Evolutionary conservation across 305 asterid species (phyloP).

Genomic region (Lippia alba): DNA sequence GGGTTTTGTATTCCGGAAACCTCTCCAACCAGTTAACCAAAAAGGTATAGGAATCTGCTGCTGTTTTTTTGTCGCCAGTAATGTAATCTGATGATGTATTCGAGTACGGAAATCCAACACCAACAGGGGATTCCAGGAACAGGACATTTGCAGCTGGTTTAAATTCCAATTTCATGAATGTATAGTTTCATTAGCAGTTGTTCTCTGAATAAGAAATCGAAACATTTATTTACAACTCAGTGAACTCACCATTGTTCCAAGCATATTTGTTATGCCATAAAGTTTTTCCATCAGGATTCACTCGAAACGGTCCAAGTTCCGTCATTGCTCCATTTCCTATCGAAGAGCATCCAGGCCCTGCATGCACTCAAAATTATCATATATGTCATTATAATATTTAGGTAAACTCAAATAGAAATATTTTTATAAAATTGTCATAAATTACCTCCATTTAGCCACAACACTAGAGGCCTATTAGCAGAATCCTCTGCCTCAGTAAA

Average conservation of each 20-base stretch:
- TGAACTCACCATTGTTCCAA: conserved; percentile 43
- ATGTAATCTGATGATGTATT: conserved; percentile 42
- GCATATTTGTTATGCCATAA: conserved; percentile 39
- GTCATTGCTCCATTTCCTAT: conserved; percentile 47
- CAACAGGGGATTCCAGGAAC: conserved; percentile 62
- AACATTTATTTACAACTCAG: neutral
- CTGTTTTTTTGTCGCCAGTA: conserved; percentile 48
- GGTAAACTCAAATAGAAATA: neutral
- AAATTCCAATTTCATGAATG: neutral
- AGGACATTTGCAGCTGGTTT: conserved; percentile 52
- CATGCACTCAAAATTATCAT: neutral
- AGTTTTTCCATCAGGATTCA: conserved; percentile 39
- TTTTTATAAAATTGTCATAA: neutral
- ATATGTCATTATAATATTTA: no score
- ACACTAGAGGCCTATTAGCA: conserved; percentile 49
- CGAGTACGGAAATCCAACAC: conserved; percentile 61
- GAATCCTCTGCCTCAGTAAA: conserved; percentile 50
- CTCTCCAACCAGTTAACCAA: conserved; percentile 52
- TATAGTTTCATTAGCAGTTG: neutral
- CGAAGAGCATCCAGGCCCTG: conserved; percentile 52
- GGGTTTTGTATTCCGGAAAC: conserved; percentile 50
- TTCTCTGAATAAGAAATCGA: neutral
- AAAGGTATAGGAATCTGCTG: conserved; percentile 49
- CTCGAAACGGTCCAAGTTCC: conserved; percentile 48
- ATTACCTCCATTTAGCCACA: conserved; percentile 63